Evolutionary conservation across 441 rosid genomes (phyloP).

Genomic region (Croton laevigatus): DNA sequence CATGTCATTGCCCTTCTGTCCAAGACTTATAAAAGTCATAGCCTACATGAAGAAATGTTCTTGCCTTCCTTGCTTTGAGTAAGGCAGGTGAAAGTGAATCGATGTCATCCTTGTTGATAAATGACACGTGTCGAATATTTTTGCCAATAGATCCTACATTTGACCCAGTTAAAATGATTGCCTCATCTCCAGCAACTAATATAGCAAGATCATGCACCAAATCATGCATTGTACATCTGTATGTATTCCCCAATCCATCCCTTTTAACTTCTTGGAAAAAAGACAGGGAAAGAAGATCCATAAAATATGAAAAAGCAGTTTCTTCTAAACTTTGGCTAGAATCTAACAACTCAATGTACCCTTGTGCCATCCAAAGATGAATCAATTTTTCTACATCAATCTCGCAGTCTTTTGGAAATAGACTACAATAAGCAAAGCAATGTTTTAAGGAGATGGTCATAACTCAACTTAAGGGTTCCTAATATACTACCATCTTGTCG

Average conservation of each 20-base stretch:
- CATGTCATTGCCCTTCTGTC: too few species aligned
- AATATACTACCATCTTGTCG: not conserved
- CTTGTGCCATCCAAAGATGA: constrained; percentile 23
- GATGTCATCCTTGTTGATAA: too few species aligned
- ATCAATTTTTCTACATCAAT: not conserved
- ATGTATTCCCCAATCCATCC: constrained; percentile 9
- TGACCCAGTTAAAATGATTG: too few species aligned
- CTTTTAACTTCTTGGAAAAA: constrained; percentile 26
- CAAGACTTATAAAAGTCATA: too few species aligned
- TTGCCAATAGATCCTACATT: too few species aligned
- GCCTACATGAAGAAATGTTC: not conserved
- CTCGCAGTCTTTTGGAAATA: constrained; percentile 10
- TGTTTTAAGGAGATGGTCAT: constrained; percentile 12
- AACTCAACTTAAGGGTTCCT: constrained; percentile 17
- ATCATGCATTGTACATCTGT: not conserved
- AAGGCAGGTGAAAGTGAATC: too few species aligned
- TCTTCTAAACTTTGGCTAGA: not conserved
- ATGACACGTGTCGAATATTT: not conserved
- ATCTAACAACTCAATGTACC: constrained; percentile 7
- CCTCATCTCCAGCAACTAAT: constrained; percentile 11
- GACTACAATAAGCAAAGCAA: too few species aligned
- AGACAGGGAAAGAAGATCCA: constrained; percentile 8
- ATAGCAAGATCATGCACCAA: constrained; percentile 31
- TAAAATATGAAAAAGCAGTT: constrained; percentile 1
- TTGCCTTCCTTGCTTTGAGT: too few species aligned